Evolutionary conservation across 139 green algal genomes (phyloP).

Genomic region (Coelastrella sp.): DNA sequence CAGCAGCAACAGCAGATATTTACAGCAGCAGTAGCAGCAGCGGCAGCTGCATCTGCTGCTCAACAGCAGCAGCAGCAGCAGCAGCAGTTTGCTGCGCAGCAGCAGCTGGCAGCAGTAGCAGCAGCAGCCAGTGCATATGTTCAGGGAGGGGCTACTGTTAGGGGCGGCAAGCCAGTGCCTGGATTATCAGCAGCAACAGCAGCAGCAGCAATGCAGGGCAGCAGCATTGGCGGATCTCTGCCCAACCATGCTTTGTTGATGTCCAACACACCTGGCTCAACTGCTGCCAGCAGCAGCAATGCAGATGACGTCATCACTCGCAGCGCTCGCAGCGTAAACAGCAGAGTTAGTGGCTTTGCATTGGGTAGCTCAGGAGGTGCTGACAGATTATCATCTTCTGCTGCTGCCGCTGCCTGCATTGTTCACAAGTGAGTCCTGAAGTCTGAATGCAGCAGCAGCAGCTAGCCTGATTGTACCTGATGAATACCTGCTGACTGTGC

Average conservation of each 20-base stretch:
- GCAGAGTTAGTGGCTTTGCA: background rate
- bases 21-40: constrained; percentile 17
- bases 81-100: too few relatives aligned
- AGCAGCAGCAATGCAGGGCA: background rate
- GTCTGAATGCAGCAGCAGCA: too few relatives aligned
- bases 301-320: background rate
- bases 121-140: background rate
- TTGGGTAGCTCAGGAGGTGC: background rate
- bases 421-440: constrained; percentile 39
- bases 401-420: background rate
- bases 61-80: constrained; percentile 15
- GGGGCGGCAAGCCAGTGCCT: background rate
- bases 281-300: constrained; percentile 34
- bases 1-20: background rate
- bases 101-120: background rate
- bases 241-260: background rate
- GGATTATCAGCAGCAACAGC: background rate
- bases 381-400: too few relatives aligned
- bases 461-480: too few relatives aligned
- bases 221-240: background rate
- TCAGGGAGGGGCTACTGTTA: background rate
- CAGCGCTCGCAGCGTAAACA: background rate
- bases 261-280: background rate
- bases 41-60: background rate
- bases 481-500: too few relatives aligned